A percentile compares a stretch with the other conserved stretches of the same genome.
Evolutionary conservation across 768 basidiomycete species (phyloP).

Genomic region (Pulveroboletus sp.): DNA sequence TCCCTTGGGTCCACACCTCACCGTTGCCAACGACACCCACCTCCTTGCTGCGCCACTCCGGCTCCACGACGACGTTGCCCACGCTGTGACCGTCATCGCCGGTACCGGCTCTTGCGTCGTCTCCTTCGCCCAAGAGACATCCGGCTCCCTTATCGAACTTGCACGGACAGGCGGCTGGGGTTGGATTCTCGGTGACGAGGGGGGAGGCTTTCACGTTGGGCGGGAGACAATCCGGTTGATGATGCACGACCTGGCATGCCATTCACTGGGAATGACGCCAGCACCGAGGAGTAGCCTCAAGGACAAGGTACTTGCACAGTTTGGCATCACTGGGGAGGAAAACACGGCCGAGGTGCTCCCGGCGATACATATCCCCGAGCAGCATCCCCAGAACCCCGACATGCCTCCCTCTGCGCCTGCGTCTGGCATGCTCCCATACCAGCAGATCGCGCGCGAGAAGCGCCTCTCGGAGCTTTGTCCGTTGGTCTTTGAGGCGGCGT

Average conservation of each 20-base stretch:
- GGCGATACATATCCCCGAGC: conserved; percentile 62
- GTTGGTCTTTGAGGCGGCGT: conserved; percentile 73
- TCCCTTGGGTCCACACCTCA: conserved; percentile 48
- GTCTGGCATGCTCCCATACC: conserved; percentile 26
- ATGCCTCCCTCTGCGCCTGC: neutral
- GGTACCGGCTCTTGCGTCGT: conserved; percentile 81
- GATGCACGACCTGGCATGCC: conserved; percentile 48
- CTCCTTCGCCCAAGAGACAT: conserved; percentile 47
- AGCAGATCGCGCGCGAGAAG: conserved; percentile 53
- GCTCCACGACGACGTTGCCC: conserved; percentile 50
- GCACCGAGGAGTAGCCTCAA: conserved; percentile 34
- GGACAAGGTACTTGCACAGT: conserved; percentile 46
- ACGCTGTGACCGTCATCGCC: conserved; percentile 69
- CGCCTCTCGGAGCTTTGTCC: conserved; percentile 71
- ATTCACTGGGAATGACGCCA: conserved; percentile 33
- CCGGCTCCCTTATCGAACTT: conserved; percentile 49
- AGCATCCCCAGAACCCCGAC: conserved; percentile 21
- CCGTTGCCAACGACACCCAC: conserved; percentile 77
- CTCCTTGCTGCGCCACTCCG: conserved; percentile 78
- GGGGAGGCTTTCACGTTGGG: conserved; percentile 77
- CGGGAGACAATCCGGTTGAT: conserved; percentile 70
- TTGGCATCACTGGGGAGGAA: conserved; percentile 47
- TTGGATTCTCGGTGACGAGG: conserved; percentile 82
- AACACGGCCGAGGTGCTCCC: conserved; percentile 56
- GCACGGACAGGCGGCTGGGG: conserved; percentile 78